Evolutionary conservation across 306 rosid species (phyloP).

Genomic region (Crataegus laevigata): DNA sequence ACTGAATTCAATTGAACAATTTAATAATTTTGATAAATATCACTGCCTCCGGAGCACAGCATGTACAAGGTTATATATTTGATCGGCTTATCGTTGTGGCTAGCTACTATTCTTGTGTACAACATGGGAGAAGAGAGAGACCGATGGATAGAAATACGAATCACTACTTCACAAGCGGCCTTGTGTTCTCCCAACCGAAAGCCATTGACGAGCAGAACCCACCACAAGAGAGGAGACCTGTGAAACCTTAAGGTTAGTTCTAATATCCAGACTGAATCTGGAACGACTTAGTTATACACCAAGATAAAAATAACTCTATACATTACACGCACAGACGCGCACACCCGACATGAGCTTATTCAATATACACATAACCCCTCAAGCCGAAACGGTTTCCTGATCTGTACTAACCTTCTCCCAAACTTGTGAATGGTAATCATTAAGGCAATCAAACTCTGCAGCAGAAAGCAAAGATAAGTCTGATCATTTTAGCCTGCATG

Average conservation of each 20-base stretch:
- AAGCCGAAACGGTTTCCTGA: background rate
- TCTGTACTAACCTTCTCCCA: conserved; percentile 76
- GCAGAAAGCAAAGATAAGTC: conserved; percentile 63
- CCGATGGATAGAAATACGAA: background rate
- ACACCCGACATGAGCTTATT: no score
- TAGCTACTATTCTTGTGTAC: background rate
- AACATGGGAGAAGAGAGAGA: background rate
- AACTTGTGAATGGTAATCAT: conserved; percentile 74
- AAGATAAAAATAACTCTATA: background rate
- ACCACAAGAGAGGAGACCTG: conserved; percentile 85
- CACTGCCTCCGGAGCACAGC: background rate
- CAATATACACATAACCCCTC: no score
- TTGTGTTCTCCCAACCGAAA: conserved; percentile 82
- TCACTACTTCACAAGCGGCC: conserved; percentile 34
- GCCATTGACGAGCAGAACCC: conserved; percentile 75
- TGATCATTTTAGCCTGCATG: conserved; percentile 76
- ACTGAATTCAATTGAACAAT: background rate
- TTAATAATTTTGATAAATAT: background rate
- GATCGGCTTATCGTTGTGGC: background rate
- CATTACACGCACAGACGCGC: no score
- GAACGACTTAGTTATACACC: background rate
- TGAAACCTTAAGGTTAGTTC: conserved; percentile 13
- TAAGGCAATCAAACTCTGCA: conserved; percentile 67
- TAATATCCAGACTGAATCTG: background rate
- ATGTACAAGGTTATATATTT: background rate